A percentile compares a stretch with the other conserved stretches of the same genome.
phyloP scores from a whole-genome alignment of 2,329 filamentous ascomycete genomes.

The Hypomyces rosellus region DNA sequence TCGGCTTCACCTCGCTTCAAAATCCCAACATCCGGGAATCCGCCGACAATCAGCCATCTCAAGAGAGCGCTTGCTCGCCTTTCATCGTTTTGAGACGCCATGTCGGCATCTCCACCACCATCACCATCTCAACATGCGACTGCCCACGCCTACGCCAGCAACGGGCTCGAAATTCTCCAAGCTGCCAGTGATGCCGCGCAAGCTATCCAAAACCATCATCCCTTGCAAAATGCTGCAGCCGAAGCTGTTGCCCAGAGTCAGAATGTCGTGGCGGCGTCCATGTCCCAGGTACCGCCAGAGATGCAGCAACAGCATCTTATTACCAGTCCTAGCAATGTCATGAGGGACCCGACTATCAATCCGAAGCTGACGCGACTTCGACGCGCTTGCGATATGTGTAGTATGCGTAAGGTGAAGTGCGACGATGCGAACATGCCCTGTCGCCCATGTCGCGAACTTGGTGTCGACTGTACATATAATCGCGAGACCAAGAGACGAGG shows the following conservation, averaged over 20 bases:
- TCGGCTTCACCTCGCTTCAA: slow-evolving; percentile 37
- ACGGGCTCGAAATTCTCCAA: slow-evolving; percentile 40
- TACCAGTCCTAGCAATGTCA: slow-evolving; percentile 14
- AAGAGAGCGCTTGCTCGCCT: slow-evolving; percentile 7
- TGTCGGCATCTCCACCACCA: slow-evolving; percentile 22
- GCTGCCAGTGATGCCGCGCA: slow-evolving; percentile 40
- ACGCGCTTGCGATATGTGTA: slow-evolving; percentile 56
- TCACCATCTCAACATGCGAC: slow-evolving; percentile 21
- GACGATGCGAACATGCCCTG: slow-evolving; percentile 52
- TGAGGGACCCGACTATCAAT: slow-evolving; percentile 37
- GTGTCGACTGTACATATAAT: slow-evolving; percentile 52
- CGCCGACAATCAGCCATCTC: slow-evolving; percentile 39
- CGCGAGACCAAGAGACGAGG: slow-evolving; percentile 53
- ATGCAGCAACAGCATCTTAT: slow-evolving; percentile 14
- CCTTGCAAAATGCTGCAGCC: slow-evolving; percentile 33
- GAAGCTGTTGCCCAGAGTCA: slow-evolving; percentile 24
- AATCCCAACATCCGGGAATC: slow-evolving; percentile 33
- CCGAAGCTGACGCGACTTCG: slow-evolving; percentile 50
- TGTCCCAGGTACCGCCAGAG: slow-evolving; percentile 6
- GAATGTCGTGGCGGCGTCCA: slow-evolving; percentile 5
- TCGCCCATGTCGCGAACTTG: slow-evolving; percentile 49
- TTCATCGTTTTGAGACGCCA: slow-evolving; percentile 9
- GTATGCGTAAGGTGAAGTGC: slow-evolving; percentile 56
- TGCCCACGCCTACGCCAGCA: slow-evolving; percentile 39
- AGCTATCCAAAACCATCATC: slow-evolving; percentile 31